Base-by-base conservation (phyloP, 2,329 filamentous ascomycete genomes). In the Diplodia seriata region DNA sequence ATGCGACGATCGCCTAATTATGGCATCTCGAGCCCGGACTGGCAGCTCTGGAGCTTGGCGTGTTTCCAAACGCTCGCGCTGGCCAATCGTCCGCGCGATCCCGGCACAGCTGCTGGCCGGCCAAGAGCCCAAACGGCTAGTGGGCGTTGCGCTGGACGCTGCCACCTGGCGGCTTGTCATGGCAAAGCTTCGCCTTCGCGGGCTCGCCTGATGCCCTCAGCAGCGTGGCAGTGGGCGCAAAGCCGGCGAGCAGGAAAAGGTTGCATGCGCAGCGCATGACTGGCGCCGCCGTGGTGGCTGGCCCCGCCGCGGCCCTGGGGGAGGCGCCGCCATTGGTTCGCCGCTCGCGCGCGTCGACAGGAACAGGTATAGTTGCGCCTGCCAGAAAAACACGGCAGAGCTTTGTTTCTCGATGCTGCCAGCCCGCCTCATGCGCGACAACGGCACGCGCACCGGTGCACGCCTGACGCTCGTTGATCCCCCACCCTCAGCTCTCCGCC, bases 1-100 rank as follows among this genome's bases (percentile, higher is more conserved):
- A 51, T 63, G 59, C 59, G 59, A 23, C 43, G 59, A 63, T 63
- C 59, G 47, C 29, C 59, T 63, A 63, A 51, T 26, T 51, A 36
- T 63, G 36, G 56, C n/a, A 12, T 43, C 23, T 12, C 36, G 33
- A 55, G 26, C 51, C 51, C 55, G 3, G 26, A 61, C 40, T 14
- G 57, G 40, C 59, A 63, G 59, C 40, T 51, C 18, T n/a, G 23
- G 18, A 63, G 59, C 59, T 63, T 63, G 59, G 43, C 59, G 59
- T 38, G 59, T 63, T 63, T 63, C 59, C 31, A 51, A 63, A 63
- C 59, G 47, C 47, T 7, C 47, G 9, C n/a, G 12, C 31, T 26
- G 29, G 59, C 59, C 59, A 63, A 51, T 33, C 47, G 47, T 20
- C 57, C 11, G 40, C 40, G 40, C 15, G 11, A n/a, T 15, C 4